phyloP scores from a whole-genome alignment of 1,284 basidiomycete species.

The Ceratobasidium sp. region DNA sequence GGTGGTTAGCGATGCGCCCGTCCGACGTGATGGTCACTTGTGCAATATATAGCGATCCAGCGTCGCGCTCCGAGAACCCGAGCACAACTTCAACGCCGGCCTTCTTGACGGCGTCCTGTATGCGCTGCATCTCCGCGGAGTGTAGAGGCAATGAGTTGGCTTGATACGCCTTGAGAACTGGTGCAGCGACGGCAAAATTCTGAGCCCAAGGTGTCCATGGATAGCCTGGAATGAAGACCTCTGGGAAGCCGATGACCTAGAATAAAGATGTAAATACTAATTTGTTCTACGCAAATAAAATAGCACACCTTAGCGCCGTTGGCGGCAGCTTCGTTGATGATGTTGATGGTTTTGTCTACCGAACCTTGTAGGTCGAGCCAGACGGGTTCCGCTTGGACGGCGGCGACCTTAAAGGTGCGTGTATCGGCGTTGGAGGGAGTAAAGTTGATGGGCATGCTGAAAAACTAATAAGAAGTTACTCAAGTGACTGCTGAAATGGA shows the following conservation, averaged over 20 bases:
- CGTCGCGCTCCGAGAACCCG: conserved; percentile 57
- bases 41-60: conserved; percentile 55
- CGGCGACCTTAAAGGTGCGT: conserved; percentile 30
- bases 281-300: conserved; percentile 55
- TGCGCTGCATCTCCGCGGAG: conserved; percentile 57
- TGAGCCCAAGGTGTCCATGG: conserved; percentile 58
- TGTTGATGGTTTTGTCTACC: conserved; percentile 56
- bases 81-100: conserved; percentile 55
- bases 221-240: conserved; percentile 52
- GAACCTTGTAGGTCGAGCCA: conserved; percentile 58
- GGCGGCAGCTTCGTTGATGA: conserved; percentile 55
- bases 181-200: conserved; percentile 52
- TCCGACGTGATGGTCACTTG: conserved; percentile 56
- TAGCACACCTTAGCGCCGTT: conserved; percentile 56
- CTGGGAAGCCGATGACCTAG: conserved; percentile 17
- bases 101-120: conserved; percentile 55
- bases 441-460: conserved; percentile 17
- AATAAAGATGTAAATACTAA: background rate
- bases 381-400: conserved; percentile 45
- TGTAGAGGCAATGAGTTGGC: conserved; percentile 56
- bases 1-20: conserved; percentile 56
- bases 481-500: background rate
- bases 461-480: background rate
- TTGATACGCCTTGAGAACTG: conserved; percentile 54
- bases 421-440: conserved; percentile 31